Evolutionary conservation across 352 stramenopile genomes (phyloP), one percentile per base, ranked within the genome.

Genomic region (Aphanomyces stellatus): DNA sequence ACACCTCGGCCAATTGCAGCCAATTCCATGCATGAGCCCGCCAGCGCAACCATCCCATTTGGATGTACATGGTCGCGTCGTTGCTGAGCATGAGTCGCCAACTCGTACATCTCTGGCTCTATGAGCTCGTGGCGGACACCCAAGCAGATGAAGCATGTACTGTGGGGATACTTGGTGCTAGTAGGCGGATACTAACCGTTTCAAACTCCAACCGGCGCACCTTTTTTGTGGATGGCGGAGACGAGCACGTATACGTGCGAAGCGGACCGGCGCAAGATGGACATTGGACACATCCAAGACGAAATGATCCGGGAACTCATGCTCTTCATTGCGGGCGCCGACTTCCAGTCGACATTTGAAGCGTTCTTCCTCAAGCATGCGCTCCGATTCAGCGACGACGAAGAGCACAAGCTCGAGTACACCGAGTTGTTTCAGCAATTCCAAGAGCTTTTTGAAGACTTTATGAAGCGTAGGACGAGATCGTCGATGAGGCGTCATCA

Each of bases 301-400:
- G 71, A 74, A 3, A 63, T 85, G 25, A 74, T 90, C 35, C 77
- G 79, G 15, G 67, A 78, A 48, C 72, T 88, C 22, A 81, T 79
- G 8, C 73, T 85, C 62, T 81, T 82, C 70, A 90, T 90, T 60
- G 76, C 80, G 40, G 79, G 76, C 28, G 59, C 80, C 28, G 42
- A 61, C 19, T 90, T 88, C 76, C 82, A 90, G 70, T 71, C 75
- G 27, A 71, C 76, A 51, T 90, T 90, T 67, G 82, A 90, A 63
- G 73, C 87, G 71, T 90, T 90, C 48, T 90, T 90, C 51, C 71
- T 90, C 51, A 74, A 87, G 67, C 72, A 88, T 42, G 77, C 82
- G 68, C 75, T 87, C 51, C 53, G 48, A 41, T 90, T 90, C 70
- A 85, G 63, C 27, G 79, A 88, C 63, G 80, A 84, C 3, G 48